Conservation (phyloP, 2,329 filamentous ascomycete species). For the Claviceps spartinae region DNA sequence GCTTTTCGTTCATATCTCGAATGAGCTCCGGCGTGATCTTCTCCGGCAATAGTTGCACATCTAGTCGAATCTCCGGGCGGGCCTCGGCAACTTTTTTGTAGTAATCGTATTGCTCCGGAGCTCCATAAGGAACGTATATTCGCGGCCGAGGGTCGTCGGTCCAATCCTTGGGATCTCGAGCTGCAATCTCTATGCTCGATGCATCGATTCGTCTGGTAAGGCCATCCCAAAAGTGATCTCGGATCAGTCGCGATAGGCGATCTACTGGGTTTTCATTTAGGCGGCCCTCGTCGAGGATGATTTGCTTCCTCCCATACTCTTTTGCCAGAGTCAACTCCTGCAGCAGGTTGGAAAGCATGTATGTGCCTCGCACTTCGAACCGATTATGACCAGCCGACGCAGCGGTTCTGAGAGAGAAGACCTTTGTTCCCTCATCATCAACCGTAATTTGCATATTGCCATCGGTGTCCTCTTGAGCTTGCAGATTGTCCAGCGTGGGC, state of each 20-base stretch:
- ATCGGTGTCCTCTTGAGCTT: constrained; percentile 84
- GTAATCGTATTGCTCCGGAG: constrained; percentile 79
- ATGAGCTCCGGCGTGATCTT: constrained; percentile 72
- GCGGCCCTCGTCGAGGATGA: constrained; percentile 80
- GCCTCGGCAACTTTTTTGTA: constrained; percentile 69
- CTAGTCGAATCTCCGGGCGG: constrained; percentile 70
- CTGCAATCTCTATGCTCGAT: constrained; percentile 73
- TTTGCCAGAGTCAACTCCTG: constrained; percentile 90
- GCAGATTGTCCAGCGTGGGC: constrained; percentile 62
- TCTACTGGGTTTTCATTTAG: constrained; percentile 93
- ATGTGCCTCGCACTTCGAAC: constrained; percentile 87
- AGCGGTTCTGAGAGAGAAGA: constrained; percentile 71
- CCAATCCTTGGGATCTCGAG: constrained; percentile 89
- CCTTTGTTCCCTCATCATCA: constrained; percentile 87
- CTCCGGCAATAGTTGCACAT: constrained; percentile 68
- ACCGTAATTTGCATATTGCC: constrained; percentile 95
- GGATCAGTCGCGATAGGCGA: constrained; percentile 73
- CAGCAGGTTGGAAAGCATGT: constrained; percentile 91
- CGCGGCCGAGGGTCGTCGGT: constrained; percentile 77
- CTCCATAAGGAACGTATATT: constrained; percentile 78
- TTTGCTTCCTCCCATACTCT: constrained; percentile 77
- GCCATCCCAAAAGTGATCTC: constrained; percentile 83
- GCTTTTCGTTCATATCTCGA: constrained; percentile 70
- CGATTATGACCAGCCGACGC: constrained; percentile 75
- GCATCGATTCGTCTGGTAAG: constrained; percentile 84